These are phyloP conservation scores for Candida endomychidarum DNA, from an alignment of 805 yeast genomes.

Conservation along the genomic window DNA sequence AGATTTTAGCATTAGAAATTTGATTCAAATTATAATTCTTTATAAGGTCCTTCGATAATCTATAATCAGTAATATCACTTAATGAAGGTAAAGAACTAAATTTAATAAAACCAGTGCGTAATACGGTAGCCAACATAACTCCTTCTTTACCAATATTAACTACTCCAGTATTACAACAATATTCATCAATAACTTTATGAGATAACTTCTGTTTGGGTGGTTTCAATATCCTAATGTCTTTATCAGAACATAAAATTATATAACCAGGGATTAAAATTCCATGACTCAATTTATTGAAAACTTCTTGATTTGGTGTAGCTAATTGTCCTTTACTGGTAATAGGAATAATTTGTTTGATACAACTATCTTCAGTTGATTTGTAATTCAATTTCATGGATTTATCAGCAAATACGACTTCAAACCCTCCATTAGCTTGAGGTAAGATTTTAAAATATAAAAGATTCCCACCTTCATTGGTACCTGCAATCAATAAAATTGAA, in stretches of 20 bases:
- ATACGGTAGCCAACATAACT: conserved; percentile 46
- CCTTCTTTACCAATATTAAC: conserved; percentile 44
- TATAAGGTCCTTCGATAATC: conserved; percentile 33
- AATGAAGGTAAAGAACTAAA: conserved; percentile 60
- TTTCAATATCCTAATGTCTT: conserved; percentile 62
- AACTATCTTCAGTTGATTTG: conserved; percentile 46
- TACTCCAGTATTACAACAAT: conserved; percentile 49
- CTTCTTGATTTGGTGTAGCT: conserved; percentile 59
- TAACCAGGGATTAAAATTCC: conserved; percentile 66
- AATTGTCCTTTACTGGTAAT: conserved; percentile 62
- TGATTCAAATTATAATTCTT: conserved; percentile 19
- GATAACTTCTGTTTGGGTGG: conserved; percentile 62
- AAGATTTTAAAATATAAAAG: conserved; percentile 60
- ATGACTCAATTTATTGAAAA: conserved; percentile 56
- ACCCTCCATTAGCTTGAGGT: conserved; percentile 63
- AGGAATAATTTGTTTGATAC: conserved; percentile 57
- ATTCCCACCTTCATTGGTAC: conserved; percentile 73
- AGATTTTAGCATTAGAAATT: conserved; percentile 26
- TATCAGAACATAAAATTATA: conserved; percentile 52
- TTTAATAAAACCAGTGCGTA: conserved; percentile 48
- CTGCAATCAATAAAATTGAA: conserved; percentile 70
- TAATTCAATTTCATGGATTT: conserved; percentile 39
- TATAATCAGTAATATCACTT: conserved; percentile 52
- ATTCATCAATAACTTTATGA: conserved; percentile 58
- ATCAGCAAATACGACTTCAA: conserved; percentile 52